Evolutionary conservation across 371 early-diverging fungal genomes (phyloP), one percentile per base, ranked within the genome.

Genomic region (Saksenaea vasiformis): DNA sequence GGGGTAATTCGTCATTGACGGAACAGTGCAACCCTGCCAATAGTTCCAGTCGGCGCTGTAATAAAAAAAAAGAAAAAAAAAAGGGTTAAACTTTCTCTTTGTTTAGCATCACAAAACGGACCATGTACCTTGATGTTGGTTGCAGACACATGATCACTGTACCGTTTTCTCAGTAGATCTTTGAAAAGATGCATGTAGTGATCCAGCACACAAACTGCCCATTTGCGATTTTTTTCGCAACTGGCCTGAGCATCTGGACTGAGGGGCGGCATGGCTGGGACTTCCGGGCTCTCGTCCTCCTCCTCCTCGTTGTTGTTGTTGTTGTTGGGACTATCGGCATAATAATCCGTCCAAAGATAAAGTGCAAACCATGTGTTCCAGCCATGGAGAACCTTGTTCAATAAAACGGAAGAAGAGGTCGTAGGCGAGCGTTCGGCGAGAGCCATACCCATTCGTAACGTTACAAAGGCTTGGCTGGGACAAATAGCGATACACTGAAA

Each of bases 401-500:
- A 8, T 24, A 26, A 17, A 15, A 56, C 11, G 13, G 10, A 26
- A 19, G 36, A 41, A 13, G 31, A 13, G 9, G 24, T 14, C 15
- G 55, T 11, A 19, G 31, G n/a, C n/a, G n/a, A 61, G 2, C 67
- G 41, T 39, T 60, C 51, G 13, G 65, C 72, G 62, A 55, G 62
- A 15, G 64, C 64, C 15, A 64, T 38, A 1, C 68, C 73, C 3
- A 69, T 64, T 26, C 66, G 44, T 17, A 72, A 51, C 3, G 73
- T 72, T 51, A 66, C 54, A 47, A 66, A 75, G 0, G 80, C 77
- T 35, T 76, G 74, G 5, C 73, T 70, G 60, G 75, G 69, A 19
- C 61, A 43, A 13, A 75, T 61, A 4, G 70, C 69, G 24, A 65
- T 59, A 22, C 78, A 76, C 37, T 76, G 72, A 44, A 73, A 80